Base-by-base conservation (phyloP, 495 filamentous ascomycete species). In the Penicillium goetzii region DNA sequence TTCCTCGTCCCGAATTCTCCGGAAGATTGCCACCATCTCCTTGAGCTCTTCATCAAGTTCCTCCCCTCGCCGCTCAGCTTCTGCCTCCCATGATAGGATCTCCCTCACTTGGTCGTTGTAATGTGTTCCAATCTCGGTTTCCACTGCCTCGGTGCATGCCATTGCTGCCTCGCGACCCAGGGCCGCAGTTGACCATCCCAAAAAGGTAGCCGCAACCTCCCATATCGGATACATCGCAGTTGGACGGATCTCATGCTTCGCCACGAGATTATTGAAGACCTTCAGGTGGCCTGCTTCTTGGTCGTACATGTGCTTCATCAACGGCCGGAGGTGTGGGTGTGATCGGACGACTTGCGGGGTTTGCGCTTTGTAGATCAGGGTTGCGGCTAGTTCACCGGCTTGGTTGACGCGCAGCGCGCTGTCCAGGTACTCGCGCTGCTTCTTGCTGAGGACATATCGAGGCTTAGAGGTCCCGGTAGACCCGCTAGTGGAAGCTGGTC, bases 281-380 rank as follows among this genome's bases (percentile, higher is more conserved):
- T 78, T 69, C 63, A 98, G 86, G 75, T 99, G 95, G 9, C 84
- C 87, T 7, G 88, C 92, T 80, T 99, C 95, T 74, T 99, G 95
- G 67, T 94, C 91, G 82, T 97, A 93, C 96, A 99, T 99, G 80
- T 98, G 95, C 61, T 89, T 87, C 91, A 99, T 97, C 19, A 97
- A 77, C 0, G 91, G 87, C 15, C 90, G 87, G 23, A 99, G 88
- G 72, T 95, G 92, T 0, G 94, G 92, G 70, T 99, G 89, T 0
- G 85, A 81, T 53, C 88, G 85, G 58, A 88, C 78, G 53, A 97
- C 75, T 33, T 91, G 89, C 0, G 89, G 90, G 7, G 83, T 92
- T 75, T 96, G 92, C 15, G 90, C 86, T 3, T 83, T 86, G 78
- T 96, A 96, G 71, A 96, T 96, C 28, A 94, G 83, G 28, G 89